These are phyloP conservation scores for Eruca vesicaria DNA, from an alignment of 441 rosid species.

Conservation along the genomic window DNA sequence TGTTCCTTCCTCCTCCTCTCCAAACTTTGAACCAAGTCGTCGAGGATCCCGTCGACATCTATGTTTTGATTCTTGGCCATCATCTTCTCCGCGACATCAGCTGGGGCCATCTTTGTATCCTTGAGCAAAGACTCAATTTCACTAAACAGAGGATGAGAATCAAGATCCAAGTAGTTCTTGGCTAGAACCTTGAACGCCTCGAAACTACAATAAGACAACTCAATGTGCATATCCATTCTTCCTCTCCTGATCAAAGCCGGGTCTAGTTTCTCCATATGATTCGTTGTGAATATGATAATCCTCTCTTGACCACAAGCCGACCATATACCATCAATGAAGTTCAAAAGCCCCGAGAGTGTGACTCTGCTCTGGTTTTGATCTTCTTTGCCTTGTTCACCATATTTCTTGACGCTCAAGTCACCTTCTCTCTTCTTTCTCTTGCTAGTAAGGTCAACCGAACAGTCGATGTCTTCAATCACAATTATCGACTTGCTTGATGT, in stretches of 20 bases:
- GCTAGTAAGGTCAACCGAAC: constrained; percentile 68
- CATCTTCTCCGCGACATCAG: constrained; percentile 74
- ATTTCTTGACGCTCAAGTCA: constrained; percentile 28
- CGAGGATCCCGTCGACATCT: constrained; percentile 45
- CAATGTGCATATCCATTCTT: constrained; percentile 73
- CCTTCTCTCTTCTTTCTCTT: constrained; percentile 47
- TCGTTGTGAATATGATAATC: constrained; percentile 60
- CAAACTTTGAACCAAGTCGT: constrained; percentile 17
- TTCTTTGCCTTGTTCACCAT: constrained; percentile 43
- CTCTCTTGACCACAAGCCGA: constrained; percentile 72
- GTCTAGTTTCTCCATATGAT: constrained; percentile 61
- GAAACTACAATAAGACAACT: constrained; percentile 62
- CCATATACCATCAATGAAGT: constrained; percentile 76
- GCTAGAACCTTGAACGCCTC: constrained; percentile 64
- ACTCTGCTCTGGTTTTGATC: constrained; percentile 43
- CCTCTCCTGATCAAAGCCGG: constrained; percentile 72
- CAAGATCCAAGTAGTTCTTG: constrained; percentile 52
- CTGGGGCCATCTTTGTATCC: constrained; percentile 57
- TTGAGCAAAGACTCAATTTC: constrained; percentile 36
- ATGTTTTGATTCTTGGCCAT: constrained; percentile 56
- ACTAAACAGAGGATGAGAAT: constrained; percentile 43
- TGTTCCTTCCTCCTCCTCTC: not conserved
- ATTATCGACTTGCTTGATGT: constrained; percentile 62
- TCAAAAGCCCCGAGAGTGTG: constrained; percentile 66
- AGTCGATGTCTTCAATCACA: constrained; percentile 68